A percentile compares a stretch with the other conserved stretches of the same genome.
phyloP scores from a whole-genome alignment of 2,329 filamentous ascomycete genomes.

The Exophiala dermatitidis region DNA sequence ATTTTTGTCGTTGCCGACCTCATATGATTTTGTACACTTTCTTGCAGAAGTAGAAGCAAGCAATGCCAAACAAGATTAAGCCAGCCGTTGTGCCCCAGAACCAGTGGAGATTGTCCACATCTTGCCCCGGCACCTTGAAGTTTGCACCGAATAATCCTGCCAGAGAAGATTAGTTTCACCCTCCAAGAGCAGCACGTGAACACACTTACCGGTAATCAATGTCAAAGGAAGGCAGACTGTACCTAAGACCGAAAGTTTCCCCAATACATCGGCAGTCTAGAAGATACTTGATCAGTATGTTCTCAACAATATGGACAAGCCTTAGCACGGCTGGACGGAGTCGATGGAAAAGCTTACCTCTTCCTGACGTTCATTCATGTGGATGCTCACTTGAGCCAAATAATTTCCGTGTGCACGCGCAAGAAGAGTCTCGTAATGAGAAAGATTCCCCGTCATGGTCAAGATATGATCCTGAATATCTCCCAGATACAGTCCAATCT shows the following conservation, averaged over 20 bases:
- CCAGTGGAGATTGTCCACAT: conserved; percentile 69
- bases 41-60: conserved; percentile 76
- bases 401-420: conserved; percentile 92
- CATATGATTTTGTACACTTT: conserved; percentile 72
- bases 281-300: not conserved
- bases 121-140: conserved; percentile 88
- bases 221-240: conserved; percentile 99
- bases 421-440: conserved; percentile 94
- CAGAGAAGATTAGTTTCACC: not conserved
- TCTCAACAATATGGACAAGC: not conserved
- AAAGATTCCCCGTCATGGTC: conserved; percentile 94
- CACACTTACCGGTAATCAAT: conserved; percentile 84
- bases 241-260: conserved; percentile 88
- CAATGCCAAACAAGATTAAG: conserved; percentile 68
- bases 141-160: conserved; percentile 55
- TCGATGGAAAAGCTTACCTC: conserved; percentile 39
- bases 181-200: conserved; percentile 38
- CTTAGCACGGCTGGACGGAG: not conserved
- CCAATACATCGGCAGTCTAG: conserved; percentile 78
- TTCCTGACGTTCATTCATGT: conserved; percentile 96
- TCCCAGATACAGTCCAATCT: conserved; percentile 94
- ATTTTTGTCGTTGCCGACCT: not conserved
- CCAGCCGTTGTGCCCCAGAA: conserved; percentile 68
- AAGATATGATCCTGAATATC: conserved; percentile 99
- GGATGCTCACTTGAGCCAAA: conserved; percentile 97